Evolutionary conservation across 768 basidiomycete species (phyloP), one percentile per base, ranked within the genome.

Genomic region (Erythrobasidium yunnanense): DNA sequence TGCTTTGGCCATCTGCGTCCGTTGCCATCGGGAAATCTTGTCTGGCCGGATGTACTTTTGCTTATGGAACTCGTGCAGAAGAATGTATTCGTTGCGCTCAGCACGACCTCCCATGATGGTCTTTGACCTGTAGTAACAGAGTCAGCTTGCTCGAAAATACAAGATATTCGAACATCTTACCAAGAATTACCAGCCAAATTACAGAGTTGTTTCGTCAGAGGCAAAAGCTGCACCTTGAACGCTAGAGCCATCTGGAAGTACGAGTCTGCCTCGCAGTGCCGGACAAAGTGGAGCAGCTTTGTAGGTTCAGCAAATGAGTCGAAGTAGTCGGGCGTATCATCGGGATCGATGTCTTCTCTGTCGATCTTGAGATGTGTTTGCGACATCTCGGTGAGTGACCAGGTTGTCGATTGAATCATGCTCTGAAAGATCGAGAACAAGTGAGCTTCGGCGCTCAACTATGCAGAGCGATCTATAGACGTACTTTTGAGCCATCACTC

Each of bases 341-440:
- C 93, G 0, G 90, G 86, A 73, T 97, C 93, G 68, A 95, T 91
- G 69, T 97, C 95, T 73, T 95, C 87, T 35, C 95, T 80, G 56
- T 87, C 85, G 66, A 83, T 82, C 68, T 86, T 85, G 69, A 99
- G 83, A 74, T 93, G 87, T 0, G 90, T 87, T 68, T 81, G 82
- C 77, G 88, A 91, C 91, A 99, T 96, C 76, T 99, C 95, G 7
- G 89, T 90, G 57, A 97, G 78, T 1, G 92, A 93, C 95, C 95
- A 99, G 0, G 95, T 97, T 2, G 90, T 96, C 2, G 95, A 97
- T 0, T 85, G 78, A 74, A 99, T 97, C 90, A 96, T 93, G 22
- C 87, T 85, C 90, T 93, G 72, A 20, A 29, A 46, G 35, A 47
- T 22, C 0, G 25, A 7, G 8, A 32, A 38, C 51, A 5, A 25